A percentile compares a stretch with the other conserved stretches of the same genome.
Conservation (phyloP, 306 rosid genomes). For the Vachellia collinsii region DNA sequence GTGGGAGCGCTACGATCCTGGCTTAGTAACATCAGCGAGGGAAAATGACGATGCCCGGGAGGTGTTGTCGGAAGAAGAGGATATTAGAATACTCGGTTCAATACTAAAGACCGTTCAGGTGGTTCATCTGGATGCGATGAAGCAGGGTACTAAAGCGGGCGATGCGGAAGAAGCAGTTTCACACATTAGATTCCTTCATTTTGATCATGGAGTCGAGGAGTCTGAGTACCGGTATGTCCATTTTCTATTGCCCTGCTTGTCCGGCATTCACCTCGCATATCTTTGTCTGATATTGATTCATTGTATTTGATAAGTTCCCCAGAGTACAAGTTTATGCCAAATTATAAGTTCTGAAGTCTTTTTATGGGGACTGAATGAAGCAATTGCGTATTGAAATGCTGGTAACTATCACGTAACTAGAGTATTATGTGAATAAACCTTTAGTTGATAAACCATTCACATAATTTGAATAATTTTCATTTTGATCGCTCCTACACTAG, state of each 20-base stretch:
- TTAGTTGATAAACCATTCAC: background rate
- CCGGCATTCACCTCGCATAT: background rate
- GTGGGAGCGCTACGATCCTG: conserved; percentile 57
- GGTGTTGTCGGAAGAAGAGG: conserved; percentile 53
- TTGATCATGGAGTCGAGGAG: conserved; percentile 71
- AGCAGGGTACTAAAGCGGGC: conserved; percentile 55
- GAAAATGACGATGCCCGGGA: conserved; percentile 40
- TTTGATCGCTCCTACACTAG: background rate
- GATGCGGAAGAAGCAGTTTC: conserved; percentile 60
- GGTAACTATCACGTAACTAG: background rate
- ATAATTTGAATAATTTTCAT: background rate
- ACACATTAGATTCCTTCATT: conserved; percentile 73
- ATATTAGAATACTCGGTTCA: conserved; percentile 53
- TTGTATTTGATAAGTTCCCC: background rate
- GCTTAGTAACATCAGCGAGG: conserved; percentile 53
- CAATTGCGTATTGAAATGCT: background rate
- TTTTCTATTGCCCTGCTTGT: background rate
- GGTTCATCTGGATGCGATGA: conserved; percentile 77
- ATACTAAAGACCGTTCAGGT: conserved; percentile 70
- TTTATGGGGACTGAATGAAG: background rate
- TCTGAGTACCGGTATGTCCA: conserved; percentile 80
- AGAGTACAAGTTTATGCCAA: background rate
- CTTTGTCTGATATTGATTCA: conserved; percentile 14
- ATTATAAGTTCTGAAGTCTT: background rate
- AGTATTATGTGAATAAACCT: background rate